Percentiles rank a stretch among this genome's conserved stretches.
Evolutionary conservation across 1,284 basidiomycete genomes (phyloP).

Genomic region (Cryptococcus deneoformans): DNA sequence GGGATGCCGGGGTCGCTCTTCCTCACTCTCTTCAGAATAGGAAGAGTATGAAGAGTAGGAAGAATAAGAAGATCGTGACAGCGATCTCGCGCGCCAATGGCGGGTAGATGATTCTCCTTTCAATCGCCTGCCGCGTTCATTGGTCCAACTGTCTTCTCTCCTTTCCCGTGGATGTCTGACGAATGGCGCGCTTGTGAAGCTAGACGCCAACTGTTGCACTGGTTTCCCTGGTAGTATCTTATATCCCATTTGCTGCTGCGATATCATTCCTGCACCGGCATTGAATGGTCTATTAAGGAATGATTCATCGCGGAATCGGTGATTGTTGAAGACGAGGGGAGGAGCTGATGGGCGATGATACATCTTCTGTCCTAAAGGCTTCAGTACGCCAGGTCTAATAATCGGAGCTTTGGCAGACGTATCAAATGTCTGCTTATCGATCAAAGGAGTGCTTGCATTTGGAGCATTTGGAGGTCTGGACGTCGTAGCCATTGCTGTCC

Average conservation of each 20-base stretch:
- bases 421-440: no score
- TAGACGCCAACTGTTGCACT: constrained; percentile 21
- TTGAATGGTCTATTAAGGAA: no score
- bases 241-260: no score
- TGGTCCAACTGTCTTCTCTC: neutral
- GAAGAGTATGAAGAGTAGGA: constrained; percentile 23
- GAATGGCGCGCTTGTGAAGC: constrained; percentile 32
- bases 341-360: no score
- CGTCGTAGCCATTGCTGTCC: constrained; percentile 6
- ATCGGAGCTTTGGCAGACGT: neutral
- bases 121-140: neutral
- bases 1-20: constrained; percentile 18
- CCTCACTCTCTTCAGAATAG: constrained; percentile 31
- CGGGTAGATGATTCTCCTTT: no score
- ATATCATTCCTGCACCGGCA: no score
- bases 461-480: neutral
- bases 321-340: no score
- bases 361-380: no score
- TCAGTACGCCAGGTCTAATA: no score
- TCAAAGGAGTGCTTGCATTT: constrained; percentile 5
- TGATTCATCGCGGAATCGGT: no score
- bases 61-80: constrained; percentile 15
- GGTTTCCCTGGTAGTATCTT: neutral
- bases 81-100: constrained; percentile 2
- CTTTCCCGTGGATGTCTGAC: constrained; percentile 4